These are phyloP conservation scores for Paraconiothyrium brasiliense DNA, from an alignment of 2,329 filamentous ascomycete genomes.

Conservation along the genomic window DNA sequence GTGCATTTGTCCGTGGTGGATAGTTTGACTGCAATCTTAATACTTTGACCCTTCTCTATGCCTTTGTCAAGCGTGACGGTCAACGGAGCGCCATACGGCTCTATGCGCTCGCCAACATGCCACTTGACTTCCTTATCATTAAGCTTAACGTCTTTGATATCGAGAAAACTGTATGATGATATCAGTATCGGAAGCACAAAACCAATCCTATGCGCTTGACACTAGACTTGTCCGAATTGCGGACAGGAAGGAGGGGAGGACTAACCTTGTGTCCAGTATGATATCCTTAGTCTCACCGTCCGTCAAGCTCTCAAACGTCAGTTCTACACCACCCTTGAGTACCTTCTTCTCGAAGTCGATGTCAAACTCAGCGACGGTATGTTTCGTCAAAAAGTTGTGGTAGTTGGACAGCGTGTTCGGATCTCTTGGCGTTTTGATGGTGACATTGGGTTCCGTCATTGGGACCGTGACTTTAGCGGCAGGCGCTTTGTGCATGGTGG, in stretches of 20 bases:
- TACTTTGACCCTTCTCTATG: slow-evolving; percentile 56
- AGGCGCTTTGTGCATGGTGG: slow-evolving; percentile 34
- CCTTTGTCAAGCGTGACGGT: slow-evolving; percentile 64
- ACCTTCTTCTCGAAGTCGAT: slow-evolving; percentile 85
- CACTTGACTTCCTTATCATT: slow-evolving; percentile 72
- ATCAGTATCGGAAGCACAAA: not conserved
- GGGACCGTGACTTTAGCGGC: slow-evolving; percentile 48
- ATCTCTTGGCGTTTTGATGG: slow-evolving; percentile 68
- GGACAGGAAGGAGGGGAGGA: not conserved
- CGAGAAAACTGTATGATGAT: slow-evolving; percentile 66
- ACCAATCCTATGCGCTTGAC: not conserved
- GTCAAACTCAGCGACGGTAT: slow-evolving; percentile 82
- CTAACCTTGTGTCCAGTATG: slow-evolving; percentile 79
- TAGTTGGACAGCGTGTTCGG: slow-evolving; percentile 94
- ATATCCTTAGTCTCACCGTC: slow-evolving; percentile 78
- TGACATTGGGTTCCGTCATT: slow-evolving; percentile 47
- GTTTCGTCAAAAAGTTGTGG: slow-evolving; percentile 82
- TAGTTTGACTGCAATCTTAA: slow-evolving; percentile 62
- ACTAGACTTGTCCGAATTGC: not conserved
- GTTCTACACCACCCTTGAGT: slow-evolving; percentile 77
- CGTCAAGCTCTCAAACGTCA: slow-evolving; percentile 80
- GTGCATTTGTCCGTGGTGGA: slow-evolving; percentile 89
- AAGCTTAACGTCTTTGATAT: slow-evolving; percentile 76
- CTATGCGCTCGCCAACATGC: slow-evolving; percentile 73
- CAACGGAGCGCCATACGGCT: slow-evolving; percentile 79